A percentile compares a stretch with the other conserved stretches of the same genome.
phyloP scores from a whole-genome alignment of 1,284 basidiomycete species.

The Cryptococcus sp. region DNA sequence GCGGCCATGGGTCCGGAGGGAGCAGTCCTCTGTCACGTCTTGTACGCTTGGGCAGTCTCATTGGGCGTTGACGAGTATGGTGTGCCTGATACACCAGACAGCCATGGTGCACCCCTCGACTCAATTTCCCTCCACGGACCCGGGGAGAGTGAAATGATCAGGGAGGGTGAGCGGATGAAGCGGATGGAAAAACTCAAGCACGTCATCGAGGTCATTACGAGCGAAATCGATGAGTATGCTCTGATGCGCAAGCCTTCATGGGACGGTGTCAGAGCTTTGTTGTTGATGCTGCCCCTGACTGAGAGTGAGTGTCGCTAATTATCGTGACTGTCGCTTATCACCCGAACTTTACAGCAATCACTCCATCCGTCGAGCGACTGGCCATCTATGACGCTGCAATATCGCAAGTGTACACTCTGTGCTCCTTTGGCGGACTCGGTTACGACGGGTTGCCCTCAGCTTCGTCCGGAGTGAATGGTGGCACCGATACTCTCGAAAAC shows the following conservation, averaged over 20 bases:
- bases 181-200: constrained; percentile 56
- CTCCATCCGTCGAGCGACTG: constrained; percentile 60
- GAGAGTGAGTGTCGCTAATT: constrained; percentile 73
- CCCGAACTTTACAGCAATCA: constrained; percentile 53
- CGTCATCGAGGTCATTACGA: constrained; percentile 72
- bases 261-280: constrained; percentile 76
- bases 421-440: constrained; percentile 60
- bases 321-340: too few relatives aligned
- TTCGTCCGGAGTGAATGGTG: constrained; percentile 31
- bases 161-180: constrained; percentile 49
- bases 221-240: constrained; percentile 73
- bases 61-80: constrained; percentile 81
- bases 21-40: constrained; percentile 54
- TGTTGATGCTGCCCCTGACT: constrained; percentile 75
- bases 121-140: constrained; percentile 22
- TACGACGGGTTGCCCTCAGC: constrained; percentile 57
- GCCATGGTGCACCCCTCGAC: constrained; percentile 25
- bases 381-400: constrained; percentile 66
- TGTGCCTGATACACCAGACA: constrained; percentile 46
- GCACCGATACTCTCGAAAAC: constrained; percentile 55
- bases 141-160: constrained; percentile 40
- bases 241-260: constrained; percentile 77
- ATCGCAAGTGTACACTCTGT: constrained; percentile 70
- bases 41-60: constrained; percentile 81
- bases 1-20: constrained; percentile 60